Evolutionary conservation across 1,284 basidiomycete genomes (phyloP).

Genomic region (Gomphus bonarii): DNA sequence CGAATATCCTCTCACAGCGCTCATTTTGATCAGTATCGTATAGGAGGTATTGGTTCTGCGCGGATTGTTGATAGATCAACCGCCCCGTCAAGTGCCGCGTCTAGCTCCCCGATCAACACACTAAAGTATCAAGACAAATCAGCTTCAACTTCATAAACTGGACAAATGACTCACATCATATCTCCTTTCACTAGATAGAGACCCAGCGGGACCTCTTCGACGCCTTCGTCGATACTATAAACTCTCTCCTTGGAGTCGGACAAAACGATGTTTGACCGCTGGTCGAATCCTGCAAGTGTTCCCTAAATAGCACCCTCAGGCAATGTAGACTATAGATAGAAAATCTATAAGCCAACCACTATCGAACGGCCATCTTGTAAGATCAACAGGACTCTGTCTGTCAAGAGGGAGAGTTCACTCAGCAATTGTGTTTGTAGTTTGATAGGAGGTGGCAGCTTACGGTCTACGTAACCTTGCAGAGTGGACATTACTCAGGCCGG

Average conservation of each 20-base stretch:
- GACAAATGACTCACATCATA: constrained; percentile 66
- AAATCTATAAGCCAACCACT: constrained; percentile 40
- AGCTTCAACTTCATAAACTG: constrained; percentile 1
- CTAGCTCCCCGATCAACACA: constrained; percentile 85
- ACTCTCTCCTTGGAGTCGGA: constrained; percentile 87
- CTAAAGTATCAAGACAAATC: constrained; percentile 30
- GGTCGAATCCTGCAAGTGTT: constrained; percentile 81
- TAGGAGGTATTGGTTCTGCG: constrained; percentile 80
- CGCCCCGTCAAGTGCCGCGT: constrained; percentile 73
- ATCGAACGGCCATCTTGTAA: constrained; percentile 89
- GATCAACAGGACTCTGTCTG: constrained; percentile 76
- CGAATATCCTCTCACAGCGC: not conserved
- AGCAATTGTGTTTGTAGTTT: not conserved
- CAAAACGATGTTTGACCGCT: constrained; percentile 88
- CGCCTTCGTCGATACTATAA: constrained; percentile 81
- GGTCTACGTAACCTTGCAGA: constrained; percentile 80
- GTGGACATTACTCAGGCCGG: constrained; percentile 47
- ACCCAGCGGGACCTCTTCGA: constrained; percentile 93
- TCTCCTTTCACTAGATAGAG: constrained; percentile 97
- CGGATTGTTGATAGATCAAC: constrained; percentile 73
- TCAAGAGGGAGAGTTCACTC: not conserved
- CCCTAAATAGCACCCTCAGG: constrained; percentile 40
- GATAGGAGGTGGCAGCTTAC: constrained; percentile 30
- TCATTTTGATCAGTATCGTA: constrained; percentile 46
- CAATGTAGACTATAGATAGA: constrained; percentile 4